These are phyloP conservation scores for Cymbidium sinense DNA, from an alignment of 106 monocot genomes.

Conservation along the genomic window DNA sequence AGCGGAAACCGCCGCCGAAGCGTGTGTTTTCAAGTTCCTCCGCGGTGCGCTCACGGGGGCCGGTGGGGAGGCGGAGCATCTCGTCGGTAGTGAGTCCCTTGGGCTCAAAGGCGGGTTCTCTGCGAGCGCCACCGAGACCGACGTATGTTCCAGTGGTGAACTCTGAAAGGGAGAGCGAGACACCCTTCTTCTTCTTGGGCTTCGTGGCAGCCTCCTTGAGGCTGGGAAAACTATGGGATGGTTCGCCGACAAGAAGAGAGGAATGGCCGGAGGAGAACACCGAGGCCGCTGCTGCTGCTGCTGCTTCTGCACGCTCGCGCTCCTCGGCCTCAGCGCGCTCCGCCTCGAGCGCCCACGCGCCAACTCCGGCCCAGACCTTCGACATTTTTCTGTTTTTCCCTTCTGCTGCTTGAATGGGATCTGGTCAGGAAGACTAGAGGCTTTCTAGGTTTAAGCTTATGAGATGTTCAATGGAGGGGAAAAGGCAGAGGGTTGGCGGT, in stretches of 20 bases:
- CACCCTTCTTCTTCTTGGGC: conserved; percentile 47
- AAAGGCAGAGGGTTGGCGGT: no score
- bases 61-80: conserved; percentile 40
- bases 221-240: conserved; percentile 40
- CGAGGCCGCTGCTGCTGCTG: conserved; percentile 7
- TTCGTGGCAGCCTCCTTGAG: conserved; percentile 46
- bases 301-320: conserved; percentile 18
- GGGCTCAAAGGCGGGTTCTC: conserved; percentile 9
- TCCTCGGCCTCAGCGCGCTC: conserved; percentile 53
- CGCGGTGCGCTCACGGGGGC: conserved; percentile 40
- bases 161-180: conserved; percentile 16
- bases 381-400: no score
- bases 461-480: no score
- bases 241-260: neutral
- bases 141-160: conserved; percentile 21
- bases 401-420: no score
- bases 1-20: conserved; percentile 39
- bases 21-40: conserved; percentile 48
- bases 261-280: neutral
- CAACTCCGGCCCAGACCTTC: conserved; percentile 17
- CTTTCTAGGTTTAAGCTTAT: no score
- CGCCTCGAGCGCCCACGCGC: conserved; percentile 72
- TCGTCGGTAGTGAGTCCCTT: conserved; percentile 40
- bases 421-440: no score
- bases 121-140: conserved; percentile 17